These are phyloP conservation scores for Malania oleifera DNA, from an alignment of 164 flowering plant species.

Conservation along the genomic window DNA sequence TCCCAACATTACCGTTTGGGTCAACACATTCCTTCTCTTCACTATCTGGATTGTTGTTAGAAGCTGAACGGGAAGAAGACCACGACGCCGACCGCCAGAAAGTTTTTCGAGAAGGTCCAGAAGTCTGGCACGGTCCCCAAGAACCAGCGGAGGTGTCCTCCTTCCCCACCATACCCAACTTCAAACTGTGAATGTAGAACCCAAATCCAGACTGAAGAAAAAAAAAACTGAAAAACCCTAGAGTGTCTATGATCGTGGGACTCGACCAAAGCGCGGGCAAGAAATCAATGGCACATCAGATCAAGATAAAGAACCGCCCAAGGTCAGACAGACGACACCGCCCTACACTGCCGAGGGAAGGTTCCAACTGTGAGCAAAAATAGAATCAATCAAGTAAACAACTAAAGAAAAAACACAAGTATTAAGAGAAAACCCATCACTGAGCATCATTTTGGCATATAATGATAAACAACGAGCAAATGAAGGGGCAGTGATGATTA, in stretches of 20 bases:
- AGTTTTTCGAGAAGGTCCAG: conserved; percentile 39
- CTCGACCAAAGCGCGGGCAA: not conserved
- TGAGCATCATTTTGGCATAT: not conserved
- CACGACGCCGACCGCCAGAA: conserved; percentile 85
- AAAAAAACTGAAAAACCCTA: not conserved
- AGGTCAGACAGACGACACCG: conserved; percentile 2
- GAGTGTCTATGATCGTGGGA: not conserved
- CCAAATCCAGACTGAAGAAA: conserved; percentile 6
- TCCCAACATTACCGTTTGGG: conserved; percentile 23
- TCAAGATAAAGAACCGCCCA: not conserved
- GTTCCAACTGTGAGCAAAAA: not conserved
- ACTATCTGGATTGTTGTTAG: conserved; percentile 30
- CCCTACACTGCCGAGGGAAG: not conserved
- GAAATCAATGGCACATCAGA: conserved; percentile 7
- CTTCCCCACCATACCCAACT: conserved; percentile 56
- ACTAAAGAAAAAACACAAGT: not conserved
- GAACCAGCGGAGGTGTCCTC: conserved; percentile 40
- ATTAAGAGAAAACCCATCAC: not conserved
- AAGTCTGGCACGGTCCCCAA: conserved; percentile 29
- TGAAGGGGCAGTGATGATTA: too few relatives aligned
- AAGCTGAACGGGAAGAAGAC: conserved; percentile 58
- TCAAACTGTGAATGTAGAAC: not conserved
- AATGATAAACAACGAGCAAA: not conserved
- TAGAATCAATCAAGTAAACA: not conserved
- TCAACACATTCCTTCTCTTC: conserved; percentile 34